phyloP scores from a whole-genome alignment of 495 filamentous ascomycete species.

The Polyplosphaeria fusca region DNA sequence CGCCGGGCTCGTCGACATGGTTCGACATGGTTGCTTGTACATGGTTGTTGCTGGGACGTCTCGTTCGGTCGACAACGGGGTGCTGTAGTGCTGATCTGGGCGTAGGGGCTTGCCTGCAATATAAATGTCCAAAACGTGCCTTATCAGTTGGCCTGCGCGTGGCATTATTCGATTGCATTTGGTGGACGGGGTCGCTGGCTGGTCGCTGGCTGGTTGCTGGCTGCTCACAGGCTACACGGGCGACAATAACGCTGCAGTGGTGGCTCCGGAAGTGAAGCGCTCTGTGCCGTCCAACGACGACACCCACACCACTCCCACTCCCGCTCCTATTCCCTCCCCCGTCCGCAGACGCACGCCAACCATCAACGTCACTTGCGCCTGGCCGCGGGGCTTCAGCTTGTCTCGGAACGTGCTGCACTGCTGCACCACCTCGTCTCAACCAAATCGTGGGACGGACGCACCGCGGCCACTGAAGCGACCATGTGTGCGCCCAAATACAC shows the following conservation, averaged over 20 bases:
- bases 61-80: slow-evolving; percentile 11
- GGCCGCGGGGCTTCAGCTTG: neutral
- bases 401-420: neutral
- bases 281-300: no score
- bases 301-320: no score
- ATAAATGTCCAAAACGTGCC: slow-evolving; percentile 30
- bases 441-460: no score
- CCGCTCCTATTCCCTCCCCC: no score
- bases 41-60: neutral
- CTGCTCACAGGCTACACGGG: neutral
- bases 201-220: neutral
- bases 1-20: no score
- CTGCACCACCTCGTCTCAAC: slow-evolving; percentile 2
- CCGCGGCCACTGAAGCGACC: no score
- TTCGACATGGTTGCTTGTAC: no score
- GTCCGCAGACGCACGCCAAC: no score
- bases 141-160: slow-evolving; percentile 32
- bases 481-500: no score
- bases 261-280: no score
- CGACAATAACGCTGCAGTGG: no score
- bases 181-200: slow-evolving; percentile 1
- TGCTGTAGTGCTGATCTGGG: slow-evolving; percentile 26
- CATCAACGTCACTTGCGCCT: no score
- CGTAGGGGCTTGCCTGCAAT: slow-evolving; percentile 30
- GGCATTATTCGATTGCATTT: slow-evolving; percentile 33